Base-by-base conservation (phyloP, 2,329 filamentous ascomycete species). In the Myotisia sp. region DNA sequence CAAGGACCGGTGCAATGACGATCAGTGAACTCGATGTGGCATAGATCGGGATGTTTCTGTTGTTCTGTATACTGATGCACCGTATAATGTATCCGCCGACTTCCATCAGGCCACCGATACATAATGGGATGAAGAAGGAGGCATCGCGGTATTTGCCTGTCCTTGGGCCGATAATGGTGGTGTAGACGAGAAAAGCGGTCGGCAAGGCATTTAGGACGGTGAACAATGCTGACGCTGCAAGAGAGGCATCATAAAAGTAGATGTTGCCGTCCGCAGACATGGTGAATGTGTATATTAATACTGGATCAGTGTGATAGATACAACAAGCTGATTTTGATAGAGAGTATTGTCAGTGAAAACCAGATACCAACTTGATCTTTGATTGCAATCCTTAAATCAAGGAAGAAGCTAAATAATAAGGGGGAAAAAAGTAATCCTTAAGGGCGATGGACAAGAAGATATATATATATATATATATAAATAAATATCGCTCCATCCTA, bases 1-100 rank as follows among this genome's bases (percentile, higher is more conserved):
- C 47, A 33, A 68, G 57, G 26, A 68, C 53, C 0, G 66, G 66
- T 0, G 64, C 62, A 26, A 70, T 52, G 8, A 68, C 59, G n/a
- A 65, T 61, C 14, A 64, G 50, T 0, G 55, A 57, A 3, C 54
- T 42, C 1, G 54, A 59, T 24, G 53, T 42, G 4, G 63, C 54
- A 34, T 62, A 65, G 1, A 60, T 47, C 1, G 48, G 44, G 23
- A 65, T 48, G 4, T 54, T 44, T 5, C 46, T 43, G 14, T 51
- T 50, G 21, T 56, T 42, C 35, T 55, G 52, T 23, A 54, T 47
- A 10, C 56, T 63, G 27, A 56, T 54, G 9, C 51, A 48, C 10
- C 62, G 55, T 13, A 56, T 41, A 13, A 46, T 48, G 42, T 67
- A 67, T 2, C 56, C 63, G 3, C 44, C 55, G 2, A 66, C 57